Evolutionary conservation across 805 yeast species (phyloP).

Genomic region (Zygoascus ofunaensis): DNA sequence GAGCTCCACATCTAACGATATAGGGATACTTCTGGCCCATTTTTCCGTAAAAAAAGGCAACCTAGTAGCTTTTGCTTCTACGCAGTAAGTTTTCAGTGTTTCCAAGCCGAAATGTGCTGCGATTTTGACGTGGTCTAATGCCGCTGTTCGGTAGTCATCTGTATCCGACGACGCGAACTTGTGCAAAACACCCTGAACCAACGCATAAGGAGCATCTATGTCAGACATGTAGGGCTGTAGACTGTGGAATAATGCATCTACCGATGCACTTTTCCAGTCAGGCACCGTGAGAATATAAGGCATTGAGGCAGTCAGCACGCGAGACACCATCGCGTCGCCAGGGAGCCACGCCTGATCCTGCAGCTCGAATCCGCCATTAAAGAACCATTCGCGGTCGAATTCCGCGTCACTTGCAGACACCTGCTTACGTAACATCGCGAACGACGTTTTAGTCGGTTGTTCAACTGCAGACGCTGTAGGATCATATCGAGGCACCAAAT

Average conservation of each 20-base stretch:
- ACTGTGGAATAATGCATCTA: background rate
- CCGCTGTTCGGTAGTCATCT: background rate
- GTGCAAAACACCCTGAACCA: background rate
- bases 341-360: slow-evolving; percentile 36
- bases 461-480: background rate
- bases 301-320: slow-evolving; percentile 21
- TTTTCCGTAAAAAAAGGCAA: slow-evolving; percentile 34
- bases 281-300: background rate
- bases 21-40: slow-evolving; percentile 25
- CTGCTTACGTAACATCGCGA: slow-evolving; percentile 12
- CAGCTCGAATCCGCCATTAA: slow-evolving; percentile 46
- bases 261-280: background rate
- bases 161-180: background rate
- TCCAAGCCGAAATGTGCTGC: slow-evolving; percentile 1
- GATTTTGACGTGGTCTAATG: slow-evolving; percentile 14
- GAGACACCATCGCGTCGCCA: slow-evolving; percentile 17
- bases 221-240: background rate
- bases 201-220: background rate
- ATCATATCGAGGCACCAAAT: slow-evolving; percentile 18
- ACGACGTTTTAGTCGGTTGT: background rate
- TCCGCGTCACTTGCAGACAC: slow-evolving; percentile 50
- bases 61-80: slow-evolving; percentile 21
- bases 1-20: slow-evolving; percentile 50
- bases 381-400: slow-evolving; percentile 45
- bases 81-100: background rate